Base-by-base conservation (phyloP, 306 rosid species). In the Glycyrrhiza uralensis region DNA sequence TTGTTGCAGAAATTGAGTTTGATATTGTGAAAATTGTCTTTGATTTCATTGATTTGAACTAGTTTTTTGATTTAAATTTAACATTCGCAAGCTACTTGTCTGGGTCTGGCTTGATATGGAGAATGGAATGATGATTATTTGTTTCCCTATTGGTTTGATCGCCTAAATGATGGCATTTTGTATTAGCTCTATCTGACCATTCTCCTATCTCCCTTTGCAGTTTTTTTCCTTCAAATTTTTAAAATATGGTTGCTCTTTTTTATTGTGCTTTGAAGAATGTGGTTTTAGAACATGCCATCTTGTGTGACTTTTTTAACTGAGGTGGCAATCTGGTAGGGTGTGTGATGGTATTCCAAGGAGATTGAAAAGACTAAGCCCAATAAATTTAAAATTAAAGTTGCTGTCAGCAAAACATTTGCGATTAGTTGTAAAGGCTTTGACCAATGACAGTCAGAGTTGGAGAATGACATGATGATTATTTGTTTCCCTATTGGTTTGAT, bases 111-210 rank as follows among this genome's bases (percentile, higher is more conserved):
- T 19, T 11, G 30, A 57, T 20, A 1, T 63, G 76, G 81, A 70
- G 83, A 12, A 70, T 78, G 79, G 52, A 4, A 11, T 74, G 81
- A 64, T 75, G 86, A 79, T 28, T 51, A 42, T 17, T 66, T 47
- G 14, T 47, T 82, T 78, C 61, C 86, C 78, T 82, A 75, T 79
- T 83, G 81, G 84, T 79, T 79, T 83, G 81, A 83, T 55, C 23
- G 78, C 75, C 81, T 2, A 41, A 22, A 78, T 82, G 86, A 78
- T 82, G 86, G 81, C 81, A 17, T 2, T 11, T 57, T 79, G 77
- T 77, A 69, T 82, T 82, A 82, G 86, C 86, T 82, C 84, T 75
- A 79, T 64, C 84, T 75, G 81, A 82, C 57, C 67, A 57, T 79
- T 78, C 83, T 74, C 69, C 63, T 29, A 5, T 20, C 19, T 36